Conservation (phyloP, 1,284 basidiomycete species). For the Neonothopanus nambi region DNA sequence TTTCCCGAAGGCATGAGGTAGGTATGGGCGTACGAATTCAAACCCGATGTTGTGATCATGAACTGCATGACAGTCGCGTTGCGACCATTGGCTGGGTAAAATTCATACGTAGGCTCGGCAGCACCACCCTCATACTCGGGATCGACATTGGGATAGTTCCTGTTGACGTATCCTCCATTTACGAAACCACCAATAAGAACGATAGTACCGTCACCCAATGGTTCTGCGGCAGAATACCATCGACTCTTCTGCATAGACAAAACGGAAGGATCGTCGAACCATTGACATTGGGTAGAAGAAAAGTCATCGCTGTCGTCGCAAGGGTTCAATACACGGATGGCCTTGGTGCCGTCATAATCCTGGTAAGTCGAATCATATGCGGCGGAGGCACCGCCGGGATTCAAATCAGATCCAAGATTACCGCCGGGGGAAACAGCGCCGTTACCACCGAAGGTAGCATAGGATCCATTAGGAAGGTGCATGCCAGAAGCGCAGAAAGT, state of each 20-base stretch:
- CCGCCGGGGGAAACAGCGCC: conserved; percentile 82
- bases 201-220: conserved; percentile 65
- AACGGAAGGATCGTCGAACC: conserved; percentile 71
- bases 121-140: conserved; percentile 66
- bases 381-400: conserved; percentile 15
- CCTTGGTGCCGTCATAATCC: conserved; percentile 65
- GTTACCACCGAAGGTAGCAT: conserved; percentile 70
- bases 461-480: conserved; percentile 68
- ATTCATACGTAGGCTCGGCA: conserved; percentile 76
- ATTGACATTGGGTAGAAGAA: conserved; percentile 57
- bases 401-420: conserved; percentile 49
- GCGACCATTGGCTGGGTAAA: conserved; percentile 68
- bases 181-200: conserved; percentile 81
- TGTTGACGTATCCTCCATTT: conserved; percentile 89
- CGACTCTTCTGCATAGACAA: conserved; percentile 76
- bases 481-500: conserved; percentile 81
- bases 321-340: conserved; percentile 77
- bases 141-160: conserved; percentile 73
- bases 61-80: conserved; percentile 70
- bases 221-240: conserved; percentile 89
- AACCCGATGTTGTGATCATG: conserved; percentile 79
- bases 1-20: conserved; percentile 86
- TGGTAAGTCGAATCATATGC: conserved; percentile 60
- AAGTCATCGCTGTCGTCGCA: conserved; percentile 60
- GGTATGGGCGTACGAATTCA: conserved; percentile 87